Conservation (phyloP, 306 rosid species). For the Neltuma alba region DNA sequence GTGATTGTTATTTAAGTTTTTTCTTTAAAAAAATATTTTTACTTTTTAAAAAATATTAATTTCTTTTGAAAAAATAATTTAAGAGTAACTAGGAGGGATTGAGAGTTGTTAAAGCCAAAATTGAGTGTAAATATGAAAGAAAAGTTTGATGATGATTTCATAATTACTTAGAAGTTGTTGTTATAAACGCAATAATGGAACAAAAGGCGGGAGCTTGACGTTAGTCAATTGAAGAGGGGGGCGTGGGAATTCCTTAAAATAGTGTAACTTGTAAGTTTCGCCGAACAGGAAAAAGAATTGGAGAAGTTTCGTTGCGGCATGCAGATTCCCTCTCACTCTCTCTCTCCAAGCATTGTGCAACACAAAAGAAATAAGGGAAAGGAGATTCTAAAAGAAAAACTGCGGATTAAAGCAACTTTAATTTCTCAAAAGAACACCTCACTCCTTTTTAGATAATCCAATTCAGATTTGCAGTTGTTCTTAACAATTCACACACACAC, state of each 20-base stretch:
- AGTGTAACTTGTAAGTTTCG: slow-evolving; percentile 46
- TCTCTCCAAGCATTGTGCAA: background rate
- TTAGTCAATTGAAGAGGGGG: background rate
- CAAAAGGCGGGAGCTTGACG: background rate
- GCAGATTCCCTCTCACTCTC: background rate
- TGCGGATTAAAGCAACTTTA: slow-evolving; percentile 35
- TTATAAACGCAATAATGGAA: background rate
- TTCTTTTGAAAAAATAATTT: background rate
- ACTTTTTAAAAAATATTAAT: no score
- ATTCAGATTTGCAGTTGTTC: background rate
- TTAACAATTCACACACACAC: background rate
- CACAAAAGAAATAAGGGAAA: slow-evolving; percentile 13
- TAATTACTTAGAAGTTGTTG: background rate
- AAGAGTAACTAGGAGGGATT: background rate
- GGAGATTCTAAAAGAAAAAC: slow-evolving; percentile 23
- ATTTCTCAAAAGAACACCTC: background rate
- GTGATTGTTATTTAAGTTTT: background rate
- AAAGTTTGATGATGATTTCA: background rate
- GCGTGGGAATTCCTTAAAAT: slow-evolving; percentile 8
- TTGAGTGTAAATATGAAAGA: background rate
- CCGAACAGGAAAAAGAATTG: slow-evolving; percentile 19
- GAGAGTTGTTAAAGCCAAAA: background rate
- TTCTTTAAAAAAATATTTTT: background rate
- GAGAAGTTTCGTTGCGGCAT: slow-evolving; percentile 48
- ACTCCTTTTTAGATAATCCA: background rate